Base-by-base conservation (phyloP, 176 grass and related monocot species). In the Avena sativa region DNA sequence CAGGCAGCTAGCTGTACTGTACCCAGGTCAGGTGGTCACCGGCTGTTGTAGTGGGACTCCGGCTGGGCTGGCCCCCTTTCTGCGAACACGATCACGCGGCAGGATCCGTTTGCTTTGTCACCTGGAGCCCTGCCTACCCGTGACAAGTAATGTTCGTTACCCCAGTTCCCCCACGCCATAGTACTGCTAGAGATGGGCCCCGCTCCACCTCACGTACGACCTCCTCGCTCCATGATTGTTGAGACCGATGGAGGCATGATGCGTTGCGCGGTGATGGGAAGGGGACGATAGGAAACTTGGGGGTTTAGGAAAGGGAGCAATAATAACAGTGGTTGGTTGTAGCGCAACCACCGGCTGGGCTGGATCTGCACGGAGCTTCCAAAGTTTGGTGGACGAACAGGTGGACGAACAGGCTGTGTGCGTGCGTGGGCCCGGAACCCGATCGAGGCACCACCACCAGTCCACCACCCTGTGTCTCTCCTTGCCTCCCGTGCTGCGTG, bases 91-190 rank as follows among this genome's bases (percentile, higher is more conserved):
- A 88, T 91, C 82, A 23, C 14, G 82, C 78, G 62, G 86, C 82
- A 88, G 86, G 90, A 88, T 82, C 78, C 55, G 44, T 23, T 59
- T 0, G 81, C 81, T 38, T 74, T 83, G 86, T 83, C 83, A 81
- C 78, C 51, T 85, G 86, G 70, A 85, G 86, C 82, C 82, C 32
- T 34, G 32, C 32, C 71, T 74, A 74, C 21, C 86, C 81, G 77
- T 82, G 83, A 88, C 64, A 89, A 86, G 90, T 57, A 71, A 88
- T 8, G 89, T 81, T 83, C 69, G 84, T 80, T 78, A 6, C 51
- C 71, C 59, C 49, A 43, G 80, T 50, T 55, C 70, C 70, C 61
- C 86, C 72, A 79, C 47, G 63, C 71, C 64, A 84, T 12, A 28
- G 26, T 28, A 15, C 11, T 43, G 6, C 79, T 40, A 67, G 15